phyloP scores from a whole-genome alignment of 2,329 filamentous ascomycete species.

The Knoxdaviesia proteae region DNA sequence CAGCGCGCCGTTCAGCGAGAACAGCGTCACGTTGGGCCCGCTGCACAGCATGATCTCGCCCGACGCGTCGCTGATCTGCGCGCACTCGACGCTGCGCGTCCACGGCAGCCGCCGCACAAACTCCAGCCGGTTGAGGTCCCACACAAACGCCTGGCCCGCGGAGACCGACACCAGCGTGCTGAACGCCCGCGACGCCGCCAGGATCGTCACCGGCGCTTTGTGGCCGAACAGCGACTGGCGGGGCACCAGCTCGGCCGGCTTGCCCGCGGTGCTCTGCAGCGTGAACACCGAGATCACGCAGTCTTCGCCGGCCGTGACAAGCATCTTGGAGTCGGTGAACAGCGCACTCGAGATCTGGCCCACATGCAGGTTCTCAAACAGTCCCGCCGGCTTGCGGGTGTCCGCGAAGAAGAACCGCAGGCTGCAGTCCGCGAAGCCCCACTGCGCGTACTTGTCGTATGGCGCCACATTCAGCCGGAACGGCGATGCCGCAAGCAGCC shows the following conservation, averaged over 20 bases:
- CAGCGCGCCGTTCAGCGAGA: constrained; percentile 70
- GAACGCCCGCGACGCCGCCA: constrained; percentile 74
- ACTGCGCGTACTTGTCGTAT: constrained; percentile 84
- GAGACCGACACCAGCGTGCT: constrained; percentile 67
- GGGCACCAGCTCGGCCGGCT: constrained; percentile 58
- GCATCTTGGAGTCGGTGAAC: constrained; percentile 74
- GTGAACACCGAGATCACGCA: constrained; percentile 77
- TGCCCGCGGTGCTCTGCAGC: constrained; percentile 39
- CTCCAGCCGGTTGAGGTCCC: constrained; percentile 81
- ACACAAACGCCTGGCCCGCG: constrained; percentile 69
- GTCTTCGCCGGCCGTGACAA: constrained; percentile 82
- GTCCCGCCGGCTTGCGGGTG: constrained; percentile 59
- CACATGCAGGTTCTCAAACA: constrained; percentile 86
- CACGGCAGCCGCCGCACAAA: constrained; percentile 58
- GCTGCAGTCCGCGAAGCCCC: constrained; percentile 86
- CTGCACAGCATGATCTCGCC: constrained; percentile 78
- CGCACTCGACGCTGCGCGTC: constrained; percentile 44
- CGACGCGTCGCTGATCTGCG: constrained; percentile 71
- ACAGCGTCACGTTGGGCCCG: constrained; percentile 53
- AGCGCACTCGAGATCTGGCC: constrained; percentile 68
- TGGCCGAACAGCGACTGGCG: constrained; percentile 77
- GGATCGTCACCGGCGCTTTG: constrained; percentile 57
- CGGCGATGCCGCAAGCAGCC: constrained; percentile 62
- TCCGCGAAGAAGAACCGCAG: constrained; percentile 80
- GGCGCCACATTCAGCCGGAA: constrained; percentile 78